Conservation (phyloP, 2,329 filamentous ascomycete genomes). For the Claviceps spartinae region DNA sequence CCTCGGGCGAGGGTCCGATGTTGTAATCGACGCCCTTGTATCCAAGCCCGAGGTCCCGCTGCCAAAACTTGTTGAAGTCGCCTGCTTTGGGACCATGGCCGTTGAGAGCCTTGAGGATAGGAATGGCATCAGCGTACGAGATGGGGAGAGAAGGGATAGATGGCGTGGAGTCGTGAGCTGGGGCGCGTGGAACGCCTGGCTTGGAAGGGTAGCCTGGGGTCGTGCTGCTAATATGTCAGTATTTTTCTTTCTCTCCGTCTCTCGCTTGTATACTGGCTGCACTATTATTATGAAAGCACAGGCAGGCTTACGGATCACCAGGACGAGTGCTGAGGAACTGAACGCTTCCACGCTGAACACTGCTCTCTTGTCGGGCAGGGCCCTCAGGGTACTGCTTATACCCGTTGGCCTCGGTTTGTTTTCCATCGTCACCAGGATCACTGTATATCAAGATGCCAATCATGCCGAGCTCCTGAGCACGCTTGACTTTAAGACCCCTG, state of each 20-base stretch:
- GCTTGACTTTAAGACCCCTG: slow-evolving; percentile 82
- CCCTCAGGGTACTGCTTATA: slow-evolving; percentile 70
- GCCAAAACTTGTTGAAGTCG: slow-evolving; percentile 62
- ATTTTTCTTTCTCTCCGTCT: neutral
- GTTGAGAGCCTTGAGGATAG: slow-evolving; percentile 80
- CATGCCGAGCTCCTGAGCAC: slow-evolving; percentile 82
- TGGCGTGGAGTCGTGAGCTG: slow-evolving; percentile 57
- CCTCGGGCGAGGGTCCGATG: slow-evolving; percentile 66
- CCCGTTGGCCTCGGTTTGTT: slow-evolving; percentile 69
- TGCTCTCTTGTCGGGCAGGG: slow-evolving; percentile 74
- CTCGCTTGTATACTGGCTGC: neutral
- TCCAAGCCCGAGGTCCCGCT: slow-evolving; percentile 53
- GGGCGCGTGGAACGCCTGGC: slow-evolving; percentile 66
- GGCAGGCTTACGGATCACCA: slow-evolving; percentile 47
- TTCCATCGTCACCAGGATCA: slow-evolving; percentile 80
- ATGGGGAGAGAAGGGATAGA: slow-evolving; percentile 85
- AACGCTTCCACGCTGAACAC: slow-evolving; percentile 78
- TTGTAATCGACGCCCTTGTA: slow-evolving; percentile 76
- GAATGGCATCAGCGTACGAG: slow-evolving; percentile 75
- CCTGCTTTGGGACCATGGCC: slow-evolving; percentile 69
- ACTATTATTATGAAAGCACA: neutral
- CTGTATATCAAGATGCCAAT: slow-evolving; percentile 73
- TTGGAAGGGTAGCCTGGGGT: slow-evolving; percentile 91
- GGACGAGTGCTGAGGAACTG: slow-evolving; percentile 60
- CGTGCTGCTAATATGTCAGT: slow-evolving; percentile 32